These are phyloP conservation scores for Urtica urens DNA, from an alignment of 306 rosid species.

Conservation along the genomic window DNA sequence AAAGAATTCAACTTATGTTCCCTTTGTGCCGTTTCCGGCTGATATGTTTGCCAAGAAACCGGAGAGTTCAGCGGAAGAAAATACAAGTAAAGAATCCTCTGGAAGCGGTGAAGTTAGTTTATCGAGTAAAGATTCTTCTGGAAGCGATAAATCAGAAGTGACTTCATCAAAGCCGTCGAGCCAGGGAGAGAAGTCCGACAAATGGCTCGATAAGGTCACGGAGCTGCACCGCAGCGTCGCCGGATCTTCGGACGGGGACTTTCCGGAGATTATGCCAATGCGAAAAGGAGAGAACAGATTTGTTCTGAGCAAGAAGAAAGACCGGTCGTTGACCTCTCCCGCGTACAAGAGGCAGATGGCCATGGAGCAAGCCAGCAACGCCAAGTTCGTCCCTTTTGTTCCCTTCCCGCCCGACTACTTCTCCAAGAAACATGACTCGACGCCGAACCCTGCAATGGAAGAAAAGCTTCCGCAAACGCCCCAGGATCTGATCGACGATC, in stretches of 20 bases:
- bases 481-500: not conserved
- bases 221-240: slow-evolving; percentile 67
- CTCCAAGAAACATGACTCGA: slow-evolving; percentile 51
- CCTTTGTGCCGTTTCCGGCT: slow-evolving; percentile 44
- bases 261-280: slow-evolving; percentile 92
- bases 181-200: slow-evolving; percentile 66
- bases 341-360: slow-evolving; percentile 68
- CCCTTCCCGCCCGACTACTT: slow-evolving; percentile 94
- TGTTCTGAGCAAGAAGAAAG: slow-evolving; percentile 81
- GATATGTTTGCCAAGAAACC: slow-evolving; percentile 42
- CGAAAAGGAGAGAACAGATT: slow-evolving; percentile 90
- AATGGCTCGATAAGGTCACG: slow-evolving; percentile 74
- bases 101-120: slow-evolving; percentile 13
- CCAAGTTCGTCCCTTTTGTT: slow-evolving; percentile 74
- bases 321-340: slow-evolving; percentile 77
- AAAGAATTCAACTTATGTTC: slow-evolving; percentile 29
- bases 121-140: slow-evolving; percentile 7
- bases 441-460: not conserved
- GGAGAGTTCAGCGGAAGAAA: slow-evolving; percentile 24
- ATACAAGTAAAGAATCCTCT: slow-evolving; percentile 12
- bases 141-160: slow-evolving; percentile 16
- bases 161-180: slow-evolving; percentile 14
- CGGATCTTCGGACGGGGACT: slow-evolving; percentile 64
- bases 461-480: not conserved
- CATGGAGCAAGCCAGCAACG: slow-evolving; percentile 52